phyloP scores from a whole-genome alignment of 495 filamentous ascomycete species.

The Podospora tetraspora region DNA sequence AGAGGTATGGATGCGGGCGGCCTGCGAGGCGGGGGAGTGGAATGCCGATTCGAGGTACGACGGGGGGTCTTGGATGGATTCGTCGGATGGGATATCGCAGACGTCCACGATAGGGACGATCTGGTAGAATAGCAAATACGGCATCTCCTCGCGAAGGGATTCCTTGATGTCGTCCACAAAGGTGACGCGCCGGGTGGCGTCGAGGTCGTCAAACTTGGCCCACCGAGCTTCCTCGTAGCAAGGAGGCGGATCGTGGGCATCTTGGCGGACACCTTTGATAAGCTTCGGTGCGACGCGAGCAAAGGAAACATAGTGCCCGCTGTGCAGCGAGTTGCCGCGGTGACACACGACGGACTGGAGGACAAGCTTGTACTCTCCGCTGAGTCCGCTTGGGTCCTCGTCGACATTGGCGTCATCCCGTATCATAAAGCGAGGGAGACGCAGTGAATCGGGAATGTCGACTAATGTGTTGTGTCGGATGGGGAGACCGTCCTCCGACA shows the following conservation, averaged over 20 bases:
- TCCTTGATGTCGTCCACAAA: constrained; percentile 72
- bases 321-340: constrained; percentile 79
- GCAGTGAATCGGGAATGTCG: constrained; percentile 87
- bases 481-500: constrained; percentile 61
- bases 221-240: constrained; percentile 62
- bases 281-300: constrained; percentile 61
- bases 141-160: constrained; percentile 72
- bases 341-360: constrained; percentile 90
- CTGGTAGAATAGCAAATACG: constrained; percentile 93
- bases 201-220: constrained; percentile 88
- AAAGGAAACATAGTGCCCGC: constrained; percentile 85
- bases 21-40: neutral
- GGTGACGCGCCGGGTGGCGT: constrained; percentile 54
- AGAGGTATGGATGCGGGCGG: neutral
- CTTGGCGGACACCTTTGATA: constrained; percentile 48
- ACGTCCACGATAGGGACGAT: constrained; percentile 79
- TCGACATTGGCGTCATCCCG: constrained; percentile 57
- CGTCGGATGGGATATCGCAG: constrained; percentile 46
- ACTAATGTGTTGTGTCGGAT: constrained; percentile 70
- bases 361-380: constrained; percentile 69
- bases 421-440: constrained; percentile 82
- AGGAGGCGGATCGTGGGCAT: constrained; percentile 45
- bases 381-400: constrained; percentile 56
- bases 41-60: constrained; percentile 48
- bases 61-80: constrained; percentile 47